Conservation (phyloP, 371 early-diverging fungal species). For the Rhizomucor miehei region DNA sequence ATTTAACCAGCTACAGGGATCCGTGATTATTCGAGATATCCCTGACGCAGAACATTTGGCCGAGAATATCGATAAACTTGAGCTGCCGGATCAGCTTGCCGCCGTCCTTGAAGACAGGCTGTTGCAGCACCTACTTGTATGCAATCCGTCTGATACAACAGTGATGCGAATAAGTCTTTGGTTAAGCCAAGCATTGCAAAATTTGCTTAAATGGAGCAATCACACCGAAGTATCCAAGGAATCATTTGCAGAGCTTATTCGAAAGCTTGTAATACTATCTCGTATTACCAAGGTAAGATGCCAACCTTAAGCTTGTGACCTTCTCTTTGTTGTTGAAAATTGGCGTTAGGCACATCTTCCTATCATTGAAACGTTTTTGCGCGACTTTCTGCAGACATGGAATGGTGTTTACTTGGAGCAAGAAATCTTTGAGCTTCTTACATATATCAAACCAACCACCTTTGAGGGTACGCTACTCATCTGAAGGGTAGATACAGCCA, state of each 20-base stretch:
- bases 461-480: slow-evolving; percentile 37
- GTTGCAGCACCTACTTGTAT: slow-evolving; percentile 46
- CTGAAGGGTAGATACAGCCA: background rate
- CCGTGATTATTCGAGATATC: slow-evolving; percentile 13
- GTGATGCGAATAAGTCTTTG: slow-evolving; percentile 45
- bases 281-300: slow-evolving; percentile 38
- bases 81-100: slow-evolving; percentile 44
- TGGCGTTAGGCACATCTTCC: slow-evolving; percentile 44
- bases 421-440: slow-evolving; percentile 48
- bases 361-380: slow-evolving; percentile 44
- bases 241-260: slow-evolving; percentile 32
- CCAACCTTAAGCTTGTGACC: background rate
- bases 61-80: slow-evolving; percentile 34
- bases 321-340: background rate
- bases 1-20: slow-evolving; percentile 4
- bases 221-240: slow-evolving; percentile 23
- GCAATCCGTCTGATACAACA: slow-evolving; percentile 24
- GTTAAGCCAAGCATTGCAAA: slow-evolving; percentile 38
- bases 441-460: slow-evolving; percentile 40
- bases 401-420: slow-evolving; percentile 47
- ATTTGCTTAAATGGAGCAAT: slow-evolving; percentile 33
- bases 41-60: slow-evolving; percentile 22
- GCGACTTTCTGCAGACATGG: slow-evolving; percentile 44
- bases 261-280: slow-evolving; percentile 32
- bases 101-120: slow-evolving; percentile 42